Evolutionary conservation across 345 rosid species (phyloP).

Genomic region (Gynandropsis gynandra): DNA sequence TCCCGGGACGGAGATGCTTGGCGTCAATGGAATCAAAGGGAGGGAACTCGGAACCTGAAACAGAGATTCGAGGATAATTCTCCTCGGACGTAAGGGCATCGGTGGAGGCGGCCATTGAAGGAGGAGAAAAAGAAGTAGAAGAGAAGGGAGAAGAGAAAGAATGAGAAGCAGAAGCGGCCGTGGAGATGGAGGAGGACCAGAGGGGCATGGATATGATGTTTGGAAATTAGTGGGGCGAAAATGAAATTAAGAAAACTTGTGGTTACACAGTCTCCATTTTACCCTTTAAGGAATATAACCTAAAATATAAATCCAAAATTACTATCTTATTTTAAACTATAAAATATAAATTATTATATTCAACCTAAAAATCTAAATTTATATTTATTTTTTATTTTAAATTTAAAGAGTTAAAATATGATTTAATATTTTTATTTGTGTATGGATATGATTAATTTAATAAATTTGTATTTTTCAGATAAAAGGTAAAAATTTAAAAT

Average conservation of each 20-base stretch:
- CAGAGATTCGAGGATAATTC: constrained; percentile 45
- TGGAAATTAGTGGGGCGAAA: not conserved
- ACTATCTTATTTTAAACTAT: no score
- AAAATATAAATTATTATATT: no score
- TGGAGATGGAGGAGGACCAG: constrained; percentile 27
- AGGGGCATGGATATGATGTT: constrained; percentile 26
- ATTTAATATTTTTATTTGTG: no score
- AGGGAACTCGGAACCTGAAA: constrained; percentile 63
- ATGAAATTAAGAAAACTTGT: constrained; percentile 1
- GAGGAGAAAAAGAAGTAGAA: constrained; percentile 19
- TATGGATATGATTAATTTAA: no score
- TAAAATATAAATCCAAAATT: no score
- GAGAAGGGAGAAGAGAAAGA: constrained; percentile 18
- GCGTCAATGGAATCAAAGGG: constrained; percentile 65
- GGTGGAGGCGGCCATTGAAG: constrained; percentile 33
- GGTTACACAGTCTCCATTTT: no score
- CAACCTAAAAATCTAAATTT: no score
- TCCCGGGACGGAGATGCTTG: constrained; percentile 66
- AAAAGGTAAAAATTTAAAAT: no score
- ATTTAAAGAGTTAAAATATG: no score
- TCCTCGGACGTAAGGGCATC: constrained; percentile 21
- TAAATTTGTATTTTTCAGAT: no score
- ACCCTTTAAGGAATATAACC: no score
- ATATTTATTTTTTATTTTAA: no score
- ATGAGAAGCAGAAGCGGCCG: constrained; percentile 15